These are phyloP conservation scores for Akebia trifoliata DNA, from an alignment of 164 flowering plant genomes.

Conservation along the genomic window DNA sequence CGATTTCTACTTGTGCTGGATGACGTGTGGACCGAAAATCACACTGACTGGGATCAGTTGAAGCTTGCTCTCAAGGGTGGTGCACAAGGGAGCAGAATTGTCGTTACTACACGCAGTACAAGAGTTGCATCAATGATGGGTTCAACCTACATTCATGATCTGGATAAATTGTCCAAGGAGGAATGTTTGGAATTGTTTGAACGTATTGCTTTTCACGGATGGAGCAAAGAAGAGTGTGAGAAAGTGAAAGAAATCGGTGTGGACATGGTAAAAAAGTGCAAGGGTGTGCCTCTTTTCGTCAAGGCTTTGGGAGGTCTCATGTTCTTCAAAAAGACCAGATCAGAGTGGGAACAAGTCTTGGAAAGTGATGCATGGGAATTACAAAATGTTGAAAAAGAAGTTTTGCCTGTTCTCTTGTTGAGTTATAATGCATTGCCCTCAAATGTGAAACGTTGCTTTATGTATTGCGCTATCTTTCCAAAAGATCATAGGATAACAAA, in stretches of 20 bases:
- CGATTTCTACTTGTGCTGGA: conserved; percentile 10
- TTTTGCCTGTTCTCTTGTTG: conserved; percentile 7
- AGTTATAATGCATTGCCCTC: conserved; percentile 15
- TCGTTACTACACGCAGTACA: conserved; percentile 3
- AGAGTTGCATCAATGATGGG: neutral
- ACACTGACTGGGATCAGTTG: neutral
- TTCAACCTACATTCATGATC: neutral
- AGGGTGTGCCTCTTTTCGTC: too few relatives aligned
- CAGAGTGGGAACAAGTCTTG: conserved; percentile 6
- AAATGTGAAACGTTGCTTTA: conserved; percentile 17
- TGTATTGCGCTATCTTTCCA: conserved; percentile 17
- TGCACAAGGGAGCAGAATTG: neutral
- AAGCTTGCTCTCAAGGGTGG: neutral
- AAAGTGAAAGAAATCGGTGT: neutral
- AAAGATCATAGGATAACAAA: conserved; percentile 5
- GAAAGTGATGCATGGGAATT: conserved; percentile 14
- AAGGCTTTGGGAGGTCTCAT: conserved; percentile 7
- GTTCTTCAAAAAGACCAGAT: neutral
- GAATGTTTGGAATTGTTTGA: conserved; percentile 7
- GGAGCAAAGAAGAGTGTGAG: neutral
- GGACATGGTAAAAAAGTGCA: conserved; percentile 13
- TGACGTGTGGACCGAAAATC: conserved; percentile 13
- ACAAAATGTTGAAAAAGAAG: neutral
- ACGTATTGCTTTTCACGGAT: neutral
- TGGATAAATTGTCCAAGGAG: neutral